phyloP scores from a whole-genome alignment of 306 rosid genomes.

The Sicyos baderoa region DNA sequence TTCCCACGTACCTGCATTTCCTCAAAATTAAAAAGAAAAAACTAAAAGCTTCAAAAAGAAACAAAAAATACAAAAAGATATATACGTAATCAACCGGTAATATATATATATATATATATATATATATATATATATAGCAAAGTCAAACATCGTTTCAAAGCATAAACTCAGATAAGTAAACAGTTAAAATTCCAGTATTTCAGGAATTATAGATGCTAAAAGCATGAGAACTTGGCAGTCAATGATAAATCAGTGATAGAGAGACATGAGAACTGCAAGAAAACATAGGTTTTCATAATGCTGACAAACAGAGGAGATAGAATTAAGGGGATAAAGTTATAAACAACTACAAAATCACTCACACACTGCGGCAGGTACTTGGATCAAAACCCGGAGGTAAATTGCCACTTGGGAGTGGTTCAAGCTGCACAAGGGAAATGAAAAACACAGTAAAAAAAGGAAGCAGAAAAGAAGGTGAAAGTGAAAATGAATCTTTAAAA shows the following conservation, averaged over 20 bases:
- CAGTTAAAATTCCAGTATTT: not conserved
- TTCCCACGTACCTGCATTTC: constrained; percentile 89
- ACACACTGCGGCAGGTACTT: constrained; percentile 99
- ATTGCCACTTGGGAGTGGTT: constrained; percentile 99
- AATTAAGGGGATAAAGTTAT: constrained; percentile 3
- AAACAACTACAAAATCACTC: constrained; percentile 67
- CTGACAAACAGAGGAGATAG: constrained; percentile 17
- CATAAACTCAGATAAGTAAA: not conserved
- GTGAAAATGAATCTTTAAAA: not conserved
- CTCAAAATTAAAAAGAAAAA: not conserved
- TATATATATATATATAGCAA: no score
- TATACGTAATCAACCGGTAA: constrained; percentile 24
- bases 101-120: not conserved
- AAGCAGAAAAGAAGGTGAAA: not conserved
- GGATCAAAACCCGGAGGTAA: constrained; percentile 99
- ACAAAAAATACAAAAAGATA: not conserved
- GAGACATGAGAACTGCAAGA: not conserved
- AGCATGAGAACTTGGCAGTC: not conserved
- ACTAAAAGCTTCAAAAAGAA: no score
- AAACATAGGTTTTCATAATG: constrained; percentile 21
- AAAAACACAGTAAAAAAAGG: constrained; percentile 25
- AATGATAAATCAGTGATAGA: not conserved
- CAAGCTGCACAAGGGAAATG: constrained; percentile 86
- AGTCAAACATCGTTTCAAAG: not conserved
- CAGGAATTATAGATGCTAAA: not conserved